Base-by-base conservation (phyloP, 176 grass and related monocot species). In the Lolium perenne region DNA sequence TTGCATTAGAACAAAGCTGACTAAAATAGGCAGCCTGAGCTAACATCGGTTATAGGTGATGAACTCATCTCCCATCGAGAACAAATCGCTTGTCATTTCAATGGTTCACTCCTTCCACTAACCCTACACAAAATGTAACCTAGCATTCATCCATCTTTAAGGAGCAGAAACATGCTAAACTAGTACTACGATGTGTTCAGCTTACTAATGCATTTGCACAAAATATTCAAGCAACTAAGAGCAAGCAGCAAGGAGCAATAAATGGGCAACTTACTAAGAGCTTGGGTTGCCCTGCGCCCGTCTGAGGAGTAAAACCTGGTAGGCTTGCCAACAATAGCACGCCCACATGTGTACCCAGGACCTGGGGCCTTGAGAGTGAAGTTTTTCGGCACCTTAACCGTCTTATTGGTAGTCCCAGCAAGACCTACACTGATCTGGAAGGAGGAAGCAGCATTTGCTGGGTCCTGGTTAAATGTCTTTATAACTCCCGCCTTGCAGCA, bases 341-440 rank as follows among this genome's bases (percentile, higher is more conserved):
- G 62, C 6, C 90, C 94, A 68, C 94, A 97, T 11, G 92, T 97
- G 83, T 97, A 97, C 15, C 92, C 94, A 0, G 94, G 94, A 77
- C 94, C 94, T 76, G 94, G 94, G 83, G 83, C 88, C 87, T 70
- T 90, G 22, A 97, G 88, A 75, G 94, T 97, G 75, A 97, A 97
- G 81, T 94, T 92, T 74, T 89, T 91, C 0, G 94, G 94, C 45
- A 92, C 10, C 86, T 90, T 90, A 18, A 94, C 94, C 2, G 94
- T 94, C 80, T 97, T 92, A 72, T 77, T 92, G 15, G 92, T 97
- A 62, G 92, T 92, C 38, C 94, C 94, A 26, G 94, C 88, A 85
- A 92, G 85, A 48, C 94, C 94, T 13, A 97, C 94, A 83, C 88
- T 97, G 17, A 94, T 46, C 86, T 97, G 94, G 81, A 97, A 97